Conservation (phyloP, 2,329 filamentous ascomycete genomes). For the Hortaea sp. region DNA sequence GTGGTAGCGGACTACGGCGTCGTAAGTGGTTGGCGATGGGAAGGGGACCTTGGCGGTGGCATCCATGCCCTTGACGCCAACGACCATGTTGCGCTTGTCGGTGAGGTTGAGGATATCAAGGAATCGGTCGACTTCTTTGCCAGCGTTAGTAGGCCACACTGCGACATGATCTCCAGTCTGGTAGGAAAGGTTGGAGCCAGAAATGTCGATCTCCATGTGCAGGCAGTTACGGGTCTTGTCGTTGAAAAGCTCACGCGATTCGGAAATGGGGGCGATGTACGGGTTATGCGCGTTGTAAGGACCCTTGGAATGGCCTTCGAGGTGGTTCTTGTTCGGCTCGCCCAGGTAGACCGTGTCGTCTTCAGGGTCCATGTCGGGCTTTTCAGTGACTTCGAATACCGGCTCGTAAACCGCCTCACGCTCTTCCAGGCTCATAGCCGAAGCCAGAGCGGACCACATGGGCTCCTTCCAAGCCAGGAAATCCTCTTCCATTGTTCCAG, state of each 20-base stretch:
- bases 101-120: conserved; percentile 65
- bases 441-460: conserved; percentile 83
- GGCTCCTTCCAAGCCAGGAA: conserved; percentile 98
- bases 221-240: conserved; percentile 88
- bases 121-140: conserved; percentile 84
- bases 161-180: conserved; percentile 97
- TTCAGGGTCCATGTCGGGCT: conserved; percentile 56
- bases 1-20: conserved; percentile 86
- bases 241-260: conserved; percentile 84
- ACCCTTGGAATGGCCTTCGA: conserved; percentile 72
- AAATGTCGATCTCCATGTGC: conserved; percentile 90
- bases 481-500: conserved; percentile 99
- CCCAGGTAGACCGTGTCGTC: conserved; percentile 82
- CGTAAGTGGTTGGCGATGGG: conserved; percentile 92
- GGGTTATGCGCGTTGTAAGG: conserved; percentile 87
- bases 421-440: conserved; percentile 82
- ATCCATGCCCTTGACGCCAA: conserved; percentile 84
- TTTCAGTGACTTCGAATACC: conserved; percentile 70
- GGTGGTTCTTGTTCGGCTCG: conserved; percentile 73
- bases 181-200: conserved; percentile 80
- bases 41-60: conserved; percentile 95
- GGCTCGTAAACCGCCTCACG: conserved; percentile 95
- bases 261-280: conserved; percentile 81
- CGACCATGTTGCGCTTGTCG: conserved; percentile 69
- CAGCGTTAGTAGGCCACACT: conserved; percentile 92